phyloP scores from a whole-genome alignment of 352 stramenopile species.

The Globisporangium heterothallicum region DNA sequence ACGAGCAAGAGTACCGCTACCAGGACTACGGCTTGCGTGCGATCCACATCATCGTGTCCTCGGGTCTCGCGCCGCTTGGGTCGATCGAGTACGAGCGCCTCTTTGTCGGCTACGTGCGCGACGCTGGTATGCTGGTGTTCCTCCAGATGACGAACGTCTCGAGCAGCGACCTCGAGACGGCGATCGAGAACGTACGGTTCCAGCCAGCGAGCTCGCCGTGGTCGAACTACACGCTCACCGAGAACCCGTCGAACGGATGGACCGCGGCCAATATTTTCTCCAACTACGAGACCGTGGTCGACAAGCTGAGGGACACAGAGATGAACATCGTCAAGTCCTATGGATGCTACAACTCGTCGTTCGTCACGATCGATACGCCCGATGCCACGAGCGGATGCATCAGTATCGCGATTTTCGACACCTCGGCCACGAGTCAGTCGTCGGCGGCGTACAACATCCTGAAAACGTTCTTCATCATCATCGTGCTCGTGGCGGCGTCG shows the following conservation, averaged over 20 bases:
- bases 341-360: conserved; percentile 64
- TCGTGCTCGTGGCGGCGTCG: conserved; percentile 72
- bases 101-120: conserved; percentile 63
- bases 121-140: conserved; percentile 46
- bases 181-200: conserved; percentile 43
- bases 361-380: conserved; percentile 46
- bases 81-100: conserved; percentile 53
- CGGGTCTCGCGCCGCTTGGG: conserved; percentile 24
- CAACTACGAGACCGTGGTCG: conserved; percentile 33
- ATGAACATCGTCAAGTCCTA: conserved; percentile 76
- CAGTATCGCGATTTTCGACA: conserved; percentile 83
- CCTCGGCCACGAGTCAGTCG: conserved; percentile 39
- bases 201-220: conserved; percentile 30
- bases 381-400: conserved; percentile 51
- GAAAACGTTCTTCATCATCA: conserved; percentile 86
- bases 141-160: conserved; percentile 57
- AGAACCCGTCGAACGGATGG: conserved; percentile 62
- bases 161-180: conserved; percentile 20
- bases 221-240: conserved; percentile 38
- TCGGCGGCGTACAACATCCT: conserved; percentile 78
- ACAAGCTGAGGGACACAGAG: conserved; percentile 44
- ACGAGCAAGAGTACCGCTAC: conserved; percentile 70
- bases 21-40: conserved; percentile 81
- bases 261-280: conserved; percentile 24
- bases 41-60: conserved; percentile 64